A percentile compares a stretch with the other conserved stretches of the same genome.
Evolutionary conservation across 106 monocot species (phyloP).

Genomic region (Amphibolis antarctica): DNA sequence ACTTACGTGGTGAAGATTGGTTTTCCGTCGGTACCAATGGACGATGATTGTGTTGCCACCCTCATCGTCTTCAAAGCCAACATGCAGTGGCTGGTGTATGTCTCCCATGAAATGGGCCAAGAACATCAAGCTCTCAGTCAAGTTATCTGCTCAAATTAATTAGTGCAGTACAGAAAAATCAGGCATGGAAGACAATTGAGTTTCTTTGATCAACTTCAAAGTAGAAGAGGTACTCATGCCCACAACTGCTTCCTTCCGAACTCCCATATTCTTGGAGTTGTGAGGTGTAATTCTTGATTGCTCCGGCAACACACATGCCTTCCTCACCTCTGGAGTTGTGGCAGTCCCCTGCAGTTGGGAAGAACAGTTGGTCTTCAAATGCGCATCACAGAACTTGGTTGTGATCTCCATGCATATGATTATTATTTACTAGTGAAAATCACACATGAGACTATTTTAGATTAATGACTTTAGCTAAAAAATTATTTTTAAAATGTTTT

Average conservation of each 20-base stretch:
- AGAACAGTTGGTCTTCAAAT: too few species aligned
- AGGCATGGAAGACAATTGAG: neutral
- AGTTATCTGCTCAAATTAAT: slow-evolving; percentile 34
- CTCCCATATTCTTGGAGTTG: slow-evolving; percentile 43
- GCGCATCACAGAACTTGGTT: too few species aligned
- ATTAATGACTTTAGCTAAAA: too few species aligned
- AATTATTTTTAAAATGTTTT: too few species aligned
- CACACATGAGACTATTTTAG: too few species aligned
- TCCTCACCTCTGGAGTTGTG: slow-evolving; percentile 29
- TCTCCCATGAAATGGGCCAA: slow-evolving; percentile 81
- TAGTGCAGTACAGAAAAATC: neutral
- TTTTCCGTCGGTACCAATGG: slow-evolving; percentile 56
- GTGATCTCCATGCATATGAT: too few species aligned
- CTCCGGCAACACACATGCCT: slow-evolving; percentile 63
- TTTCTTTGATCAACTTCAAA: neutral
- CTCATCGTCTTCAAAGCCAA: slow-evolving; percentile 34
- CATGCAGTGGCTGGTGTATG: slow-evolving; percentile 75
- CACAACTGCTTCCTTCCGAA: slow-evolving; percentile 34
- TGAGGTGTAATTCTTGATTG: slow-evolving; percentile 82
- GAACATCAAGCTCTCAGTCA: slow-evolving; percentile 82
- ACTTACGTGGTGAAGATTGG: slow-evolving; percentile 71
- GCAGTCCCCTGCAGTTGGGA: slow-evolving; percentile 51
- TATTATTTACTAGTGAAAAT: too few species aligned
- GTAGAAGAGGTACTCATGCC: neutral
- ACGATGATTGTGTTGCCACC: slow-evolving; percentile 76